Evolutionary conservation across 2,329 filamentous ascomycete species (phyloP).

Genomic region (Xylariaceae sp.): DNA sequence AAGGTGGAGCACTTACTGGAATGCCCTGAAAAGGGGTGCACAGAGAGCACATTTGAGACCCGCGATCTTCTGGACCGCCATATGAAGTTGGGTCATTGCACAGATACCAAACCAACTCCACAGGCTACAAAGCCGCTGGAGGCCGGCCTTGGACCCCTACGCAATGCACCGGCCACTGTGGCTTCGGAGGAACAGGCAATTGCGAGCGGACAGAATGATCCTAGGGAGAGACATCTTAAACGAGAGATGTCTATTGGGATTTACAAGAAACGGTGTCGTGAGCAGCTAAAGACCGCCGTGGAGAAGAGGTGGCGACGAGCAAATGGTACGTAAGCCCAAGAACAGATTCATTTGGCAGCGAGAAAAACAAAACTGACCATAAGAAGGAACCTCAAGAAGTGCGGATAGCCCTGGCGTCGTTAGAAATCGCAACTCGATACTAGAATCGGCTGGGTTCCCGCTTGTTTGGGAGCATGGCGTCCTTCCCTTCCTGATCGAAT

Average conservation of each 20-base stretch:
- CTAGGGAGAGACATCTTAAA: constrained; percentile 27
- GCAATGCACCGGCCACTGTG: background rate
- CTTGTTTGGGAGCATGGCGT: constrained; percentile 41
- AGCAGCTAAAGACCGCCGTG: constrained; percentile 33
- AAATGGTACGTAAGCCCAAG: constrained; percentile 24
- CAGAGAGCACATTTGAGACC: constrained; percentile 34
- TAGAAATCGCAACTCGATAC: constrained; percentile 27
- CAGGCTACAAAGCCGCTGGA: constrained; percentile 20
- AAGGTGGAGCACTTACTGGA: constrained; percentile 40
- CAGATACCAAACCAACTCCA: constrained; percentile 5
- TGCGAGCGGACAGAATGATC: background rate
- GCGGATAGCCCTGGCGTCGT: constrained; percentile 33
- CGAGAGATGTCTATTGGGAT: constrained; percentile 28
- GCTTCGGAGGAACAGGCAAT: background rate
- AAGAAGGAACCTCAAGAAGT: constrained; percentile 26
- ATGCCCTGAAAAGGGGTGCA: constrained; percentile 38
- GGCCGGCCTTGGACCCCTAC: background rate
- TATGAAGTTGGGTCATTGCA: constrained; percentile 34
- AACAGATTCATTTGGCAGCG: too few relatives aligned
- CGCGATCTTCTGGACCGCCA: constrained; percentile 36
- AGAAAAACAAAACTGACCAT: background rate
- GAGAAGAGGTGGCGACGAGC: constrained; percentile 33
- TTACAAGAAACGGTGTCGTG: constrained; percentile 35
- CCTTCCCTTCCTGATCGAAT: constrained; percentile 40
- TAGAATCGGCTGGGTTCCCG: constrained; percentile 37